Base-by-base conservation (phyloP, 805 yeast species). In the Ascoidea tarda region DNA sequence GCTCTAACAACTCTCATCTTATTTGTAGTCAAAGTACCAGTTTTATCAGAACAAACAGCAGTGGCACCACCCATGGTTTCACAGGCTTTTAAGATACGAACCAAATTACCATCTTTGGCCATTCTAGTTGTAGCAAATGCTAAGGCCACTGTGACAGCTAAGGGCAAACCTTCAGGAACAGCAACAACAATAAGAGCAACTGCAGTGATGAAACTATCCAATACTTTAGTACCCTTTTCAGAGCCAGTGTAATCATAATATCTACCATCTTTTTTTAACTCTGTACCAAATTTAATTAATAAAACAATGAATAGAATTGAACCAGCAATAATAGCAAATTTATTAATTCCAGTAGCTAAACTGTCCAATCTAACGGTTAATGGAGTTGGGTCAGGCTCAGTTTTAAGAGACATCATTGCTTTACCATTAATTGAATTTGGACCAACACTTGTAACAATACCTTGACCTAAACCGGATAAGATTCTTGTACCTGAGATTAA, bases 41-140 rank as follows among this genome's bases (percentile, higher is more conserved):
- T 93, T 66, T 93, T 91, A 70, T 93, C 99, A 0, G 97, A 89
- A 68, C 99, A 93, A 51, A 93, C 76, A 5, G 96, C 93, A 12
- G 98, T 93, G 1, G 97, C 99, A 49, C 96, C 88, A 47, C 99
- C 99, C 98, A 93, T 91, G 16, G 96, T 93, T 68, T 93, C 99
- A 75, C 99, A 93, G 48, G 95, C 83, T 62, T 82, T 83, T 59
- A 93, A 73, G 6, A 88, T 95, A 60, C 99, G 81, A n/a, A 93
- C 99, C 62, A 93, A 73, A 65, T 91, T 91, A 57, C 95, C 95
- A 66, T 93, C 96, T 66, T 86, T 85, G 16, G 96, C 89, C 99
- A 93, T 93, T 68, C 98, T 78, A 6, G 96, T 90, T 2, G 99
- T 93, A 1, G 99, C 99, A 72, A 93, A 93, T 0, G 99, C 99